Evolutionary conservation across 2,329 filamentous ascomycete species (phyloP).

Genomic region (Scedosporium minutisporum): DNA sequence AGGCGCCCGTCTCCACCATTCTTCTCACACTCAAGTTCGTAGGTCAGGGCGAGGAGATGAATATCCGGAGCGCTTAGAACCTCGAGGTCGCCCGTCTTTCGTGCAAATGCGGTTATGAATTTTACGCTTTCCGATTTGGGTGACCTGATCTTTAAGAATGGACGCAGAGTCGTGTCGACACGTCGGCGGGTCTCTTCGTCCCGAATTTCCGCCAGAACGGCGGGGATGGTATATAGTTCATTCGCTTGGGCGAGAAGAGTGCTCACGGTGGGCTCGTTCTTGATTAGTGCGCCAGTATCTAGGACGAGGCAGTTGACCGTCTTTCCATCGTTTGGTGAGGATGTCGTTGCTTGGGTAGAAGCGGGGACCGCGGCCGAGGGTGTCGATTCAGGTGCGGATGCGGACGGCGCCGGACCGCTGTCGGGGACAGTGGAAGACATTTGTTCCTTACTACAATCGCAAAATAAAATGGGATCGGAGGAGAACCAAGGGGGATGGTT

Average conservation of each 20-base stretch:
- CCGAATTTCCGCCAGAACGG: slow-evolving; percentile 79
- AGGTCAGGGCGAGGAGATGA: slow-evolving; percentile 79
- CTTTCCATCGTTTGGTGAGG: slow-evolving; percentile 33
- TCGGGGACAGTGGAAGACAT: not conserved
- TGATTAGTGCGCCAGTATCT: slow-evolving; percentile 87
- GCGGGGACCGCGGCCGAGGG: not conserved
- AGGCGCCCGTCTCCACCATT: slow-evolving; percentile 86
- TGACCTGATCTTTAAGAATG: slow-evolving; percentile 70
- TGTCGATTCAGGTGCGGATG: not conserved
- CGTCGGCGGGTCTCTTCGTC: slow-evolving; percentile 72
- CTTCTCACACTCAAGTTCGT: slow-evolving; percentile 86
- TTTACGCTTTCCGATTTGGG: slow-evolving; percentile 70
- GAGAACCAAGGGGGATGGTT: no score
- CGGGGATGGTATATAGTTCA: slow-evolving; percentile 70
- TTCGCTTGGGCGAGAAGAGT: slow-evolving; percentile 71
- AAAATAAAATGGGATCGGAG: not conserved
- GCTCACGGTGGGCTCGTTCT: slow-evolving; percentile 79
- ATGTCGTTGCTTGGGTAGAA: not conserved
- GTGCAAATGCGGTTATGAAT: slow-evolving; percentile 74
- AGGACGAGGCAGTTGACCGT: slow-evolving; percentile 75
- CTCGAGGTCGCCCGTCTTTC: slow-evolving; percentile 78
- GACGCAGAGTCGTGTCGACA: slow-evolving; percentile 74
- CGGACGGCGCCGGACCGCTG: not conserved
- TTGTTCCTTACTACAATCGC: not conserved
- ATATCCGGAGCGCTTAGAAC: slow-evolving; percentile 86